Conservation (phyloP, 164 flowering plant genomes). For the Stephania cephalantha region DNA sequence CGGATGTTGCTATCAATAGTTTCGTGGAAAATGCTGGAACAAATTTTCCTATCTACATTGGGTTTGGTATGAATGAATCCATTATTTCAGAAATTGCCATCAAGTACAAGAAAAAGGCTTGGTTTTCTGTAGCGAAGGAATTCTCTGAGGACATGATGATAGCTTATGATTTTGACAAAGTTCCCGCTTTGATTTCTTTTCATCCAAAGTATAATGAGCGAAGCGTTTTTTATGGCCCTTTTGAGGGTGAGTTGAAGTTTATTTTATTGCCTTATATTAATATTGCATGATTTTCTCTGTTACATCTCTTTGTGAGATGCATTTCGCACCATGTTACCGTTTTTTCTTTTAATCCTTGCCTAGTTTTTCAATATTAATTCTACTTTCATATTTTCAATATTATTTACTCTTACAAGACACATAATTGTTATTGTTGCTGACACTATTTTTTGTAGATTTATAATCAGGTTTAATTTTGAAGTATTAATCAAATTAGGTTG, state of each 20-base stretch:
- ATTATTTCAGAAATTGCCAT: slow-evolving; percentile 44
- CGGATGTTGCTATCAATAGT: slow-evolving; percentile 55
- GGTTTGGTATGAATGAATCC: slow-evolving; percentile 83
- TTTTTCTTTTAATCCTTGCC: neutral
- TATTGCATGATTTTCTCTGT: neutral
- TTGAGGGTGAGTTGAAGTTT: slow-evolving; percentile 65
- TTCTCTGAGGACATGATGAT: slow-evolving; percentile 76
- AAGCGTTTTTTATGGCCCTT: slow-evolving; percentile 85
- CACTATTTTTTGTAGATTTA: neutral
- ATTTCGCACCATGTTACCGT: neutral
- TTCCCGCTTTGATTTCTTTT: slow-evolving; percentile 74
- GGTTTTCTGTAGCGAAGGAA: slow-evolving; percentile 92
- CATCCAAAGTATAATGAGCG: slow-evolving; percentile 67
- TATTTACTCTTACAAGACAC: too few species aligned
- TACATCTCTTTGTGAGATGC: neutral
- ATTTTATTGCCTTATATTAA: neutral
- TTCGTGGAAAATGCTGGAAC: slow-evolving; percentile 76
- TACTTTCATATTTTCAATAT: neutral
- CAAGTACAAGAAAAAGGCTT: slow-evolving; percentile 86
- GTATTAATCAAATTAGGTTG: neutral
- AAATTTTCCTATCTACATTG: slow-evolving; percentile 71
- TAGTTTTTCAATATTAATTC: neutral
- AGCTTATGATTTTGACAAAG: slow-evolving; percentile 80
- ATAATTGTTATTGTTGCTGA: too few species aligned
- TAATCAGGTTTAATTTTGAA: neutral